Percentiles rank a stretch among this genome's conserved stretches.
Evolutionary conservation across 2,329 filamentous ascomycete genomes (phyloP).

Genomic region (Clathrospora elynae): DNA sequence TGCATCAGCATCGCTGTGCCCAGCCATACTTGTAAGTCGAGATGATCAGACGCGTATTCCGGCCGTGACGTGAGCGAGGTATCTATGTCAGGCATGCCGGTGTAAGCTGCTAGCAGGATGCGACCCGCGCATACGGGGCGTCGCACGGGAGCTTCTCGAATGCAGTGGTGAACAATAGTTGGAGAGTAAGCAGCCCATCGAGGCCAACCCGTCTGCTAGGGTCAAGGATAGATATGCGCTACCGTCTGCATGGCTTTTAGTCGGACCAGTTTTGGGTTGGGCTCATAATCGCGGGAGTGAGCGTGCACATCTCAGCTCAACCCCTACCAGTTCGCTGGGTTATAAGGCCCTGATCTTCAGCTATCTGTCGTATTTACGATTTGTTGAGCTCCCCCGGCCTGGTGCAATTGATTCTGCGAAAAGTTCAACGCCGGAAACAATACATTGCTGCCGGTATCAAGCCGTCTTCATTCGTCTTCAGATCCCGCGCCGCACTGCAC

Average conservation of each 20-base stretch:
- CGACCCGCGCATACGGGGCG: constrained; percentile 8
- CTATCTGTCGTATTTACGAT: constrained; percentile 11
- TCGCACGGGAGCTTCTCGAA: neutral
- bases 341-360: constrained; percentile 26
- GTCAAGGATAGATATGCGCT: constrained; percentile 18
- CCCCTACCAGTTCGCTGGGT: constrained; percentile 12
- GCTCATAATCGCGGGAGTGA: constrained; percentile 16
- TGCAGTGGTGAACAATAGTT: constrained; percentile 4
- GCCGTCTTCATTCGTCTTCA: neutral
- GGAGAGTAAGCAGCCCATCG: constrained; percentile 10
- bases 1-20: constrained; percentile 8
- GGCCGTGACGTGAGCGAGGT: too few species aligned
- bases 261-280: constrained; percentile 11
- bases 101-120: neutral
- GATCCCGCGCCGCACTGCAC: constrained; percentile 1
- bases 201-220: constrained; percentile 14
- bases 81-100: neutral
- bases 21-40: constrained; percentile 2
- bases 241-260: constrained; percentile 17
- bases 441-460: constrained; percentile 1
- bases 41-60: too few species aligned
- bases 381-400: neutral
- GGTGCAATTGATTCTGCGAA: constrained; percentile 1
- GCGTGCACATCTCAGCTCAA: constrained; percentile 22
- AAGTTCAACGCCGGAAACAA: neutral